Base-by-base conservation (phyloP, 805 yeast species). In the Zygoascus biomembranicola region DNA sequence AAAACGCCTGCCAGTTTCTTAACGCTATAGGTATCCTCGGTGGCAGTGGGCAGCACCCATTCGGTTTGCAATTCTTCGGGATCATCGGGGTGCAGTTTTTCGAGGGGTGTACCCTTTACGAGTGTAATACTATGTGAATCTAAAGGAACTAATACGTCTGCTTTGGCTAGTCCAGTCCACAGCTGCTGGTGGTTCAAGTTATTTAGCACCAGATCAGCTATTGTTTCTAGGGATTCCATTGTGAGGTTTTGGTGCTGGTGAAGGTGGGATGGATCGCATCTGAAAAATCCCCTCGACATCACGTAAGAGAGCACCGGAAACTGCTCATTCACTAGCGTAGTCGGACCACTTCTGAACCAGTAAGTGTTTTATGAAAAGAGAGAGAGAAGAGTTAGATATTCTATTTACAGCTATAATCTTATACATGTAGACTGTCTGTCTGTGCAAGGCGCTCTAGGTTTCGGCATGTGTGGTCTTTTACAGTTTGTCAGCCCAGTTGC, bases 131-230 rank as follows among this genome's bases (percentile, higher is more conserved):
- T 23, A 52, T 43, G 20, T 51, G 47, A 4, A 47, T 53, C 18
- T 9, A 43, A n/a, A 23, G 43, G 46, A 19, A 45, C 13, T n/a
- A 35, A 53, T 3, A 58, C 52, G 46, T 57, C 49, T n/a, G 61
- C 50, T 6, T 53, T 41, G 5, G 48, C 10, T 3, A 69, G 61
- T 10, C 61, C 56, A 2, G 63, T 61, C 74, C 74, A 71, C 35
- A 67, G 57, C 52, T 71, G 74, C 57, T 71, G 73, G 50, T 69
- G 65, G 32, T 53, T 61, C 16, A 71, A 62, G 53, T 71, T 71
- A 31, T 58, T 55, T 26, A 49, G 51, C 32, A 66, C 68, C 41
- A 57, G 53, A n/a, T 47, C 43, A 3, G 28, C 28, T 6, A 23
- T 23, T 23, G 28, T 23, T 23, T 23, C 28, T 23, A 23, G 28